Conservation (phyloP, 768 basidiomycete species). For the Goffeauzyma gilvescens region DNA sequence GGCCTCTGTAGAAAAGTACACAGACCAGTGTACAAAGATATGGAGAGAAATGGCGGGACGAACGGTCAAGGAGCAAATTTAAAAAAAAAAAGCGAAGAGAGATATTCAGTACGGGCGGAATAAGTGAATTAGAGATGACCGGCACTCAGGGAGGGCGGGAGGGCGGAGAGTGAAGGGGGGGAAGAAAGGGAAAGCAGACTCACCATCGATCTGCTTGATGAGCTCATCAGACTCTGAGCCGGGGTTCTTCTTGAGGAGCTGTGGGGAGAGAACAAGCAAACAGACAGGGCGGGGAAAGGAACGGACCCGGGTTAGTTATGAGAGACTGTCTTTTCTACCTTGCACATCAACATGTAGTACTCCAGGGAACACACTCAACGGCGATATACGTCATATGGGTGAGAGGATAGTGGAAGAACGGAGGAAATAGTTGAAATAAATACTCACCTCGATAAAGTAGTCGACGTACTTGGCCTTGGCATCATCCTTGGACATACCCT, state of each 20-base stretch:
- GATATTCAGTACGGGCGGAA: too few species aligned
- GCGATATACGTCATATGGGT: too few species aligned
- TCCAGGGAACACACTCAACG: neutral
- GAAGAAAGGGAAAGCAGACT: conserved; percentile 17
- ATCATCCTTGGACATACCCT: conserved; percentile 55
- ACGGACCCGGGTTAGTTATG: neutral
- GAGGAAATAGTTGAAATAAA: too few species aligned
- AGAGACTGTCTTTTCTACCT: neutral
- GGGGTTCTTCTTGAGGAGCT: conserved; percentile 43
- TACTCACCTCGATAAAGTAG: conserved; percentile 48
- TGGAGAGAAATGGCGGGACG: too few species aligned
- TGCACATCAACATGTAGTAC: neutral
- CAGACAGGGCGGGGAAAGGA: conserved; percentile 13
- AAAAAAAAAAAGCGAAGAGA: too few species aligned
- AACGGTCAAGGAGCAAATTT: too few species aligned
- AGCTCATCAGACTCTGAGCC: conserved; percentile 42
- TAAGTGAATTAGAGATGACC: too few species aligned
- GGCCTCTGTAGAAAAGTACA: too few species aligned
- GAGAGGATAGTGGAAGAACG: too few species aligned
- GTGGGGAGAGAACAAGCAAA: conserved; percentile 4
- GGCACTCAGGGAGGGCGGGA: too few species aligned
- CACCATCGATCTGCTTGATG: conserved; percentile 46
- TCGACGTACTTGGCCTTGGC: conserved; percentile 57
- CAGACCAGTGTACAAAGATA: too few species aligned
- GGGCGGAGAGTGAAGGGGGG: too few species aligned